Evolutionary conservation across 352 stramenopile genomes (phyloP).

Genomic region (Elongisporangium anandrum): DNA sequence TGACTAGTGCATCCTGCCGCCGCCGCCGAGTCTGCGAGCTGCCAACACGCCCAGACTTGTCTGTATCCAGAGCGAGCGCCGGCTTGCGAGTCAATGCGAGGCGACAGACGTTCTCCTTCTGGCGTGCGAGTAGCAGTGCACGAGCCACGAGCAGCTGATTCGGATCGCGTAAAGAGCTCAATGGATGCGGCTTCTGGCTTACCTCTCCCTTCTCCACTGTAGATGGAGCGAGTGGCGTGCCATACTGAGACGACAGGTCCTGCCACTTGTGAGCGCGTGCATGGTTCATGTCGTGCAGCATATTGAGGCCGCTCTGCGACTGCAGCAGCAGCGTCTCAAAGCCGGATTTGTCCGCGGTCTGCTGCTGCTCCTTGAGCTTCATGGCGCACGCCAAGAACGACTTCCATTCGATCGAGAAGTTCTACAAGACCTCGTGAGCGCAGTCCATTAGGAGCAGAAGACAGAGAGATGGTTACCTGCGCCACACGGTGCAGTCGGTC

Average conservation of each 20-base stretch:
- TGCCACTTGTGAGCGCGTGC: conserved; percentile 32
- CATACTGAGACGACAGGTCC: conserved; percentile 20
- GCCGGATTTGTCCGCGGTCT: conserved; percentile 4
- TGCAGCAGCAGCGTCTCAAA: conserved; percentile 47
- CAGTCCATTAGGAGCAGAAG: not conserved
- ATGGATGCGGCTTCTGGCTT: not conserved
- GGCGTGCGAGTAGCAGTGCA: not conserved
- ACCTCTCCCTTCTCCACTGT: not conserved
- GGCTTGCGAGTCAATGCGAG: not conserved
- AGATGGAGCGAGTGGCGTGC: not conserved
- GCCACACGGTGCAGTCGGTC: conserved; percentile 25
- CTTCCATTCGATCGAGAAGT: conserved; percentile 63
- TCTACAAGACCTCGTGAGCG: conserved; percentile 10
- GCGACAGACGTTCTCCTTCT: not conserved
- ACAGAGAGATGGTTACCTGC: conserved; percentile 20
- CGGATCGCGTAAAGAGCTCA: not conserved
- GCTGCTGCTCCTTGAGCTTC: conserved; percentile 27
- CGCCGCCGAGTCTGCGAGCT: not conserved
- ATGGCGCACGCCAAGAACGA: conserved; percentile 48
- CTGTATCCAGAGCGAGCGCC: not conserved
- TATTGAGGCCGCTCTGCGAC: conserved; percentile 43
- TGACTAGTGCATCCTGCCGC: conserved; percentile 9
- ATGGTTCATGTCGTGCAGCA: conserved; percentile 38
- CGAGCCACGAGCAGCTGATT: not conserved
- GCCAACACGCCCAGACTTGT: not conserved